Conservation (phyloP, 2,329 filamentous ascomycete species). For the Xylariaceae sp. region DNA sequence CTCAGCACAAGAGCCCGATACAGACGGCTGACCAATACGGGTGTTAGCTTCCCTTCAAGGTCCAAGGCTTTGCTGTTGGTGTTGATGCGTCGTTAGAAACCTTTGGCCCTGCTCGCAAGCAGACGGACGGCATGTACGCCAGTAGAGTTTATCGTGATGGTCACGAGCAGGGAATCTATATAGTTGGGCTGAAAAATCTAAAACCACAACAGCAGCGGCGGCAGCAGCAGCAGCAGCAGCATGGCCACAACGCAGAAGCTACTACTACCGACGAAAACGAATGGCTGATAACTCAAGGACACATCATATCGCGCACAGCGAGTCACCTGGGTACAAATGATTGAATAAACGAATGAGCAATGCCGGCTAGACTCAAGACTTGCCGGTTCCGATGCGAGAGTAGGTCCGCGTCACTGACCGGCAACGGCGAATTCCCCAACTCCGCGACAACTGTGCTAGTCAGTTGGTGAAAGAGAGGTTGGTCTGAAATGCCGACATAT, state of each 20-base stretch:
- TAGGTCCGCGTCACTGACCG: too few species aligned
- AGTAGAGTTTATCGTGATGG: neutral
- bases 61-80: constrained; percentile 12
- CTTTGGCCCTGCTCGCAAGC: too few species aligned
- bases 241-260: neutral
- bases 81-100: too few species aligned
- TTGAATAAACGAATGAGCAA: neutral
- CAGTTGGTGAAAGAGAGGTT: neutral
- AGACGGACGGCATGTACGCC: neutral
- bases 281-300: neutral
- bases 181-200: neutral
- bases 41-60: constrained; percentile 16
- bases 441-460: neutral
- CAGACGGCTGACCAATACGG: neutral
- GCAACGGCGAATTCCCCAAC: neutral
- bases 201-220: neutral
- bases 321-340: neutral
- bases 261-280: constrained; percentile 1
- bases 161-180: neutral
- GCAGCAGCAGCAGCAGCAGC: too few species aligned
- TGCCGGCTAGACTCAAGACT: too few species aligned
- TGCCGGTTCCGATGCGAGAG: too few species aligned
- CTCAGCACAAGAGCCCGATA: too few species aligned
- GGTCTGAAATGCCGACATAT: neutral
- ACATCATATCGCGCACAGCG: neutral